Conservation (phyloP, 1,284 basidiomycete species). For the Leccinum fallax region DNA sequence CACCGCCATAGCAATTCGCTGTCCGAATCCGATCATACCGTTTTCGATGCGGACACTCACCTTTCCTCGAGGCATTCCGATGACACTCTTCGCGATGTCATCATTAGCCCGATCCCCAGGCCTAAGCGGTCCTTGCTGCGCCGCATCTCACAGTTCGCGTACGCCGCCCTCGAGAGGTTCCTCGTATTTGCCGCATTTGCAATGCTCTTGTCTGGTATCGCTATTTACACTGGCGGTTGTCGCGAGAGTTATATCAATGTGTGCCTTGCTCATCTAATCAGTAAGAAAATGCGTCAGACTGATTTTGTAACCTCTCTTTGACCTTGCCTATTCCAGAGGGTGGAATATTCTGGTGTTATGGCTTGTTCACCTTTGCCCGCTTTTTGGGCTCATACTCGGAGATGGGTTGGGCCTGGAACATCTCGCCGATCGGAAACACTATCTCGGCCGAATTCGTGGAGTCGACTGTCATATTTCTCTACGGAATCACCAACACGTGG, state of each 20-base stretch:
- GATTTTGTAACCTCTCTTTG: conserved; percentile 7
- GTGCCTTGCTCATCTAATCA: conserved; percentile 93
- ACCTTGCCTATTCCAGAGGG: conserved; percentile 58
- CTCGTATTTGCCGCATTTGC: conserved; percentile 73
- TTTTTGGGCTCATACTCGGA: conserved; percentile 91
- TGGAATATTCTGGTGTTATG: conserved; percentile 90
- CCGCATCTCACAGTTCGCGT: conserved; percentile 47
- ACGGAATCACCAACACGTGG: conserved; percentile 93
- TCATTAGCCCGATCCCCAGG: conserved; percentile 20
- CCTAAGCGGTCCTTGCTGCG: conserved; percentile 36
- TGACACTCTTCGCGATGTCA: conserved; percentile 60
- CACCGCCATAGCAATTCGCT: conserved; percentile 38
- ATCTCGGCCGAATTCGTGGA: conserved; percentile 89
- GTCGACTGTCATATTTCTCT: conserved; percentile 84
- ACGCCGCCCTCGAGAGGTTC: conserved; percentile 58
- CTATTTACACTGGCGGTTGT: conserved; percentile 84
- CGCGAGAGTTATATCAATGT: conserved; percentile 75
- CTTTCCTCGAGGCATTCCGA: conserved; percentile 53
- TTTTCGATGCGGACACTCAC: conserved; percentile 52
- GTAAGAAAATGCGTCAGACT: conserved; percentile 40
- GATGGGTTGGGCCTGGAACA: conserved; percentile 96
- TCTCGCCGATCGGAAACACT: conserved; percentile 49
- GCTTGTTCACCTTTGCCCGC: conserved; percentile 85
- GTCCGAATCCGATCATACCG: conserved; percentile 50
- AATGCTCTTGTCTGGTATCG: conserved; percentile 67